phyloP scores from a whole-genome alignment of 306 rosid genomes.

The Herpetospermum pedunculosum region DNA sequence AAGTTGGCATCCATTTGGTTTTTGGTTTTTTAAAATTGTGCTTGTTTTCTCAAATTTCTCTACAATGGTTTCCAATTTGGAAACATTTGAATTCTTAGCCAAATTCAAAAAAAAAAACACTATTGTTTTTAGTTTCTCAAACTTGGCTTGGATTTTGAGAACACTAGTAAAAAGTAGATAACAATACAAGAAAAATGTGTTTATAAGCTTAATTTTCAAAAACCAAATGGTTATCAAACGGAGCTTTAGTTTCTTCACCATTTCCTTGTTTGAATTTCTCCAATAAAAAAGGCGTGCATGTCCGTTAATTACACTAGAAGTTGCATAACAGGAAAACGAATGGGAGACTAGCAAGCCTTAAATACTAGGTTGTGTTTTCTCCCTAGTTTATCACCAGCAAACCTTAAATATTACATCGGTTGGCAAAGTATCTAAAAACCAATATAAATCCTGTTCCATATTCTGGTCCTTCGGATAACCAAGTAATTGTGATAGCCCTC shows the following conservation, averaged over 20 bases:
- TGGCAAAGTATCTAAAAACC: not conserved
- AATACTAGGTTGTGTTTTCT: not conserved
- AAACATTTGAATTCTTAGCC: too few relatives aligned
- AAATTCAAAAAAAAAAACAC: too few relatives aligned
- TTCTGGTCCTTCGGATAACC: not conserved
- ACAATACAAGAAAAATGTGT: too few relatives aligned
- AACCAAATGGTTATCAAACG: too few relatives aligned
- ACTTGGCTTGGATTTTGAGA: too few relatives aligned
- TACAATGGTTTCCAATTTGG: too few relatives aligned
- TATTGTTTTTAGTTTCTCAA: too few relatives aligned
- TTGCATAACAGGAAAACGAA: not conserved
- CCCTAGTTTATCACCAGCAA: not conserved
- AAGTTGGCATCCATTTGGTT: not conserved
- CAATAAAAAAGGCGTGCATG: not conserved
- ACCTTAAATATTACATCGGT: not conserved
- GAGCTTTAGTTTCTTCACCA: not conserved
- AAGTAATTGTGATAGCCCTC: not conserved
- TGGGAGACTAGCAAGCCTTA: not conserved
- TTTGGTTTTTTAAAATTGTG: too few relatives aligned
- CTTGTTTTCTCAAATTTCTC: too few relatives aligned
- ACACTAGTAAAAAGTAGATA: too few relatives aligned
- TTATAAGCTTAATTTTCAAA: too few relatives aligned
- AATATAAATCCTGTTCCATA: not conserved
- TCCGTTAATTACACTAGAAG: not conserved
- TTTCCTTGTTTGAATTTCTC: not conserved